A percentile compares a stretch with the other conserved stretches of the same genome.
Conservation (phyloP, 768 basidiomycete species). For the Mycena amicta region DNA sequence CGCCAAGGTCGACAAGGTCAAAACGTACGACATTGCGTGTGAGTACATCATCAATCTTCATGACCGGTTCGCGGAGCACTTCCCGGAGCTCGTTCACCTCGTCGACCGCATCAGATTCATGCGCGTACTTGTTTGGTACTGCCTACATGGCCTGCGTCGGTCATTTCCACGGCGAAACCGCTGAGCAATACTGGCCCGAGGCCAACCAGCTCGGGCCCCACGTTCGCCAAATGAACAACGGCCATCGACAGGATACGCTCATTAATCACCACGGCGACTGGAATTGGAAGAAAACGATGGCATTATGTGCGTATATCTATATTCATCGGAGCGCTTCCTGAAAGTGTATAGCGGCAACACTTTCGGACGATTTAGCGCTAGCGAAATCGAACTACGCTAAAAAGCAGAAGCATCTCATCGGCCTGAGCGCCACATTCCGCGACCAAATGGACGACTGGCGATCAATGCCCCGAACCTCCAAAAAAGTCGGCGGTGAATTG, state of each 20-base stretch:
- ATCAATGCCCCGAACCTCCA: background rate
- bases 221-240: constrained; percentile 27
- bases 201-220: constrained; percentile 20
- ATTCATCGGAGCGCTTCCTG: background rate
- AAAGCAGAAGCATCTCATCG: background rate
- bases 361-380: background rate
- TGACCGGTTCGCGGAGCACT: constrained; percentile 12
- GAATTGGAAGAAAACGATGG: constrained; percentile 23
- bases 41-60: constrained; percentile 18
- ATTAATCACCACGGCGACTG: constrained; percentile 21
- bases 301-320: background rate
- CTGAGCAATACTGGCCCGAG: constrained; percentile 24
- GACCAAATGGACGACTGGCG: background rate
- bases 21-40: constrained; percentile 23
- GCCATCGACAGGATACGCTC: constrained; percentile 26
- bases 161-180: constrained; percentile 26
- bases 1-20: background rate
- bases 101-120: constrained; percentile 22
- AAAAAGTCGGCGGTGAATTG: background rate
- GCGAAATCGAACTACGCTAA: background rate
- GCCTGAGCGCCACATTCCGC: background rate
- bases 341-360: background rate
- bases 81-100: constrained; percentile 7
- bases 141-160: constrained; percentile 23
- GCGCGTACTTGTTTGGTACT: constrained; percentile 21